These are phyloP conservation scores for Aphanomyces cochlioides DNA, from an alignment of 352 stramenopile species.

Conservation along the genomic window DNA sequence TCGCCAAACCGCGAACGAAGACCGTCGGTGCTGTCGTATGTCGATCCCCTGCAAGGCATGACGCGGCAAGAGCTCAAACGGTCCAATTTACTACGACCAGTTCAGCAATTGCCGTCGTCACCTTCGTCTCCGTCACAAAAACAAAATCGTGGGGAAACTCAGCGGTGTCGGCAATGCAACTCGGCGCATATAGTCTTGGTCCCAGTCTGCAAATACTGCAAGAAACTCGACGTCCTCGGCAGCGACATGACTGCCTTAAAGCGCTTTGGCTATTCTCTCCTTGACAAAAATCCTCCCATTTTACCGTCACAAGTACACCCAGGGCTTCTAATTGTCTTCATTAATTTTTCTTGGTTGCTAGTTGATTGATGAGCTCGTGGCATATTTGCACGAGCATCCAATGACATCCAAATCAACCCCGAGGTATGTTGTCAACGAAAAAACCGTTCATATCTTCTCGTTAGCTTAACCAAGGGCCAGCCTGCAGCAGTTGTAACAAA, in stretches of 20 bases:
- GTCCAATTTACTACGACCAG: slow-evolving; percentile 8
- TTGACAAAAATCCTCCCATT: slow-evolving; percentile 4
- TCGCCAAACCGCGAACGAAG: neutral
- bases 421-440: neutral
- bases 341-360: neutral
- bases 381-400: neutral
- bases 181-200: slow-evolving; percentile 14
- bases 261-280: neutral
- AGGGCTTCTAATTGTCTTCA: neutral
- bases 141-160: neutral
- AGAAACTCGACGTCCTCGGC: neutral
- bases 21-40: slow-evolving; percentile 6
- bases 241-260: neutral
- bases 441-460: neutral
- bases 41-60: slow-evolving; percentile 15
- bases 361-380: slow-evolving; percentile 9
- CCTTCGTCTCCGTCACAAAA: neutral
- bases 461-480: neutral
- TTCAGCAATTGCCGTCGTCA: neutral
- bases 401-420: too few species aligned
- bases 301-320: neutral
- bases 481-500: neutral
- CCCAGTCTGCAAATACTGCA: slow-evolving; percentile 23
- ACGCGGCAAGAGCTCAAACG: slow-evolving; percentile 4
- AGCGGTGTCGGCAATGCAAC: slow-evolving; percentile 11